phyloP scores from a whole-genome alignment of 345 rosid species.

The Eucalyptus sp. region DNA sequence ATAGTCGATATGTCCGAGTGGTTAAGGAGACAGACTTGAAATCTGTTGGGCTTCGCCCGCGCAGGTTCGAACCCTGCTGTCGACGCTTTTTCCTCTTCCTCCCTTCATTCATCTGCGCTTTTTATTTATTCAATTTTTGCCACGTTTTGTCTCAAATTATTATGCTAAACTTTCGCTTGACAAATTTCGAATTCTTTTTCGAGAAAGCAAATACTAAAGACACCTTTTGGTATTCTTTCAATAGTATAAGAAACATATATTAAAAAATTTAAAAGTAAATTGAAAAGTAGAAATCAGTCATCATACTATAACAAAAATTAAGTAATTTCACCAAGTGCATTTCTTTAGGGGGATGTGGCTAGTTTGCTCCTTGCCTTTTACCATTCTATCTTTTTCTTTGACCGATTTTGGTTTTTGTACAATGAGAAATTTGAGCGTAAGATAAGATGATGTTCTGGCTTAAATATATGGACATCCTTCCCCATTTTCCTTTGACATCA shows the following conservation, averaged over 20 bases:
- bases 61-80: conserved; percentile 39
- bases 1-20: conserved; percentile 77
- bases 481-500: background rate
- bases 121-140: background rate
- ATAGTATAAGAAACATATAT: too few relatives aligned
- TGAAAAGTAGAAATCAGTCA: rapidly evolving
- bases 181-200: too few relatives aligned
- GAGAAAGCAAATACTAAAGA: too few relatives aligned
- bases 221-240: too few relatives aligned
- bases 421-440: background rate
- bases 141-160: background rate
- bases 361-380: background rate
- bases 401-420: background rate
- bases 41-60: conserved; percentile 81
- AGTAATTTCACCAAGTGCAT: background rate
- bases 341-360: background rate
- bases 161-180: background rate
- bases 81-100: background rate
- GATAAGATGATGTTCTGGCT: rapidly evolving
- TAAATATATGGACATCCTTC: rapidly evolving
- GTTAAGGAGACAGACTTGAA: conserved; percentile 99
- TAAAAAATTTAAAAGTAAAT: rapidly evolving
- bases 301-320: too few relatives aligned
- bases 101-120: background rate
- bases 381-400: background rate